Conservation (phyloP, 352 stramenopile species). For the Phytophthora multivora region DNA sequence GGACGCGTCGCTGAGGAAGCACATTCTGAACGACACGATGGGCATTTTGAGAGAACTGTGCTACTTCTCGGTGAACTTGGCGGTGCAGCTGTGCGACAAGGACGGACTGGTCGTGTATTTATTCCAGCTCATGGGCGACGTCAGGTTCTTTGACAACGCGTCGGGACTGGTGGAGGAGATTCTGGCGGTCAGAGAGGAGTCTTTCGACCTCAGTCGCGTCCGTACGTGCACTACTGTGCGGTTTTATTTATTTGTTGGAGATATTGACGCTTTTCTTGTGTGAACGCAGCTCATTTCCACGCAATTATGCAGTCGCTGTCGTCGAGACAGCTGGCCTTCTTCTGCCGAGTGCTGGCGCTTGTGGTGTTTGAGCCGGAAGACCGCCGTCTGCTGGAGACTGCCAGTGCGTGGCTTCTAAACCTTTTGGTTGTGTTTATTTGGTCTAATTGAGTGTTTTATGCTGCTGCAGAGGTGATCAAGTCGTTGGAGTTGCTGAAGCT, state of each 20-base stretch:
- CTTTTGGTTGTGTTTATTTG: constrained; percentile 7
- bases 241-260: not conserved
- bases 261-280: constrained; percentile 2
- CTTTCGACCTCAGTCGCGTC: constrained; percentile 78
- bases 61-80: constrained; percentile 77
- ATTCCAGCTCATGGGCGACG: constrained; percentile 92
- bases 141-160: constrained; percentile 91
- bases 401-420: constrained; percentile 49
- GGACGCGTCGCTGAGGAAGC: constrained; percentile 54
- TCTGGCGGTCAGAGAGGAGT: constrained; percentile 84
- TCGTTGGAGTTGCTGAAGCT: constrained; percentile 93
- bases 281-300: constrained; percentile 87
- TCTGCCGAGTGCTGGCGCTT: constrained; percentile 95
- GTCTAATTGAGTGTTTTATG: constrained; percentile 20
- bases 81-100: constrained; percentile 75
- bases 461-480: constrained; percentile 87
- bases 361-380: constrained; percentile 97
- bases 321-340: constrained; percentile 93
- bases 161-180: constrained; percentile 94
- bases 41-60: constrained; percentile 80
- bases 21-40: constrained; percentile 79
- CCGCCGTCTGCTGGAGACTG: constrained; percentile 90
- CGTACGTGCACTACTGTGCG: constrained; percentile 41
- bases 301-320: constrained; percentile 88
- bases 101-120: constrained; percentile 92